Percentiles rank a stretch among this genome's conserved stretches.
Conservation (phyloP, 345 rosid species). For the Pugionium dolabratum region DNA sequence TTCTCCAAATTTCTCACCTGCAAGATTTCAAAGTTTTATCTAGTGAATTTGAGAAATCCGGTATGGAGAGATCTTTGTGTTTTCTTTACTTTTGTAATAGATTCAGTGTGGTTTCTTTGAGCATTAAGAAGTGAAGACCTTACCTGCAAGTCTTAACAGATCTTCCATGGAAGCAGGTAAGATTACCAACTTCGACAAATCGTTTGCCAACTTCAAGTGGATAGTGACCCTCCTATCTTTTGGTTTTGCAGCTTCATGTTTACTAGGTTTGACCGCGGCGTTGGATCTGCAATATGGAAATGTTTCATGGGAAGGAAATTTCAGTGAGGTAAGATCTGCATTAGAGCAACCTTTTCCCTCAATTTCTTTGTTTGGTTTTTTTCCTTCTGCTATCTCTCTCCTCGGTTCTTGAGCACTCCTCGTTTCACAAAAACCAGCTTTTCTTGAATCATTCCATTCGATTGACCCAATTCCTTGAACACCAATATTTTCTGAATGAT, state of each 20-base stretch:
- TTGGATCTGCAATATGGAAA: slow-evolving; percentile 34
- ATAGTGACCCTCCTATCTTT: slow-evolving; percentile 72
- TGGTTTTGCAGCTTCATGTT: slow-evolving; percentile 22
- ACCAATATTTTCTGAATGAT: slow-evolving; percentile 19
- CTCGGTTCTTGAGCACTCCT: slow-evolving; percentile 51
- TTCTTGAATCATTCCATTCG: slow-evolving; percentile 3
- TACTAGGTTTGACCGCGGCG: slow-evolving; percentile 21
- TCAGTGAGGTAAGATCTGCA: slow-evolving; percentile 31
- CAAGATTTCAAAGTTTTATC: neutral
- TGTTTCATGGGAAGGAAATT: slow-evolving; percentile 33
- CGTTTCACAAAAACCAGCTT: slow-evolving; percentile 35
- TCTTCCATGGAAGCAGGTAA: slow-evolving; percentile 79
- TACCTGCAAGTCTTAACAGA: slow-evolving; percentile 78
- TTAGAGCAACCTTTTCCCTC: slow-evolving; percentile 38
- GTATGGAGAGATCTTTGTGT: neutral
- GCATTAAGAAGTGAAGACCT: slow-evolving; percentile 38
- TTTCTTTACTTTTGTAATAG: neutral
- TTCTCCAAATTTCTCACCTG: slow-evolving; percentile 82
- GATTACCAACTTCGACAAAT: slow-evolving; percentile 60
- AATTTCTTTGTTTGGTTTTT: slow-evolving; percentile 17
- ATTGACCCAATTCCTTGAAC: neutral
- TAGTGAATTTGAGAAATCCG: neutral
- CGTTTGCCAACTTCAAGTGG: slow-evolving; percentile 52
- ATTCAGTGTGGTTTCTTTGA: neutral
- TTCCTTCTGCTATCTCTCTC: slow-evolving; percentile 55